Evolutionary conservation across 129 eudicot species (phyloP).

Genomic region (Helichrysum umbraculigerum): DNA sequence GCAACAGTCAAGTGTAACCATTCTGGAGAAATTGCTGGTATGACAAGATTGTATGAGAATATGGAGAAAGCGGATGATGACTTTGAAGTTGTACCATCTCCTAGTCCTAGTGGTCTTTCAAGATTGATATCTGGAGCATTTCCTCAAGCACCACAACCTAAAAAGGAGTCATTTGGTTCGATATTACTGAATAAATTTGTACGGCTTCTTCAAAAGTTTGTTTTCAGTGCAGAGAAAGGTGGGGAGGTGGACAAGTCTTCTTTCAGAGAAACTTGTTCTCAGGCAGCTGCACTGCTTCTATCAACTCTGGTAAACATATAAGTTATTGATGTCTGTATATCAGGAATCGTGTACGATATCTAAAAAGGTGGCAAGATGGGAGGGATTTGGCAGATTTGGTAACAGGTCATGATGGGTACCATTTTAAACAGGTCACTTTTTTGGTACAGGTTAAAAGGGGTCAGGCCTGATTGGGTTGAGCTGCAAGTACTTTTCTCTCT

Average conservation of each 20-base stretch:
- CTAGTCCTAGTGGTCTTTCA: slow-evolving; percentile 53
- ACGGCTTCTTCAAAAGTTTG: slow-evolving; percentile 87
- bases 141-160: slow-evolving; percentile 52
- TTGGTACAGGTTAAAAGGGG: not conserved
- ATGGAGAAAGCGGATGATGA: slow-evolving; percentile 61
- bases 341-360: slow-evolving; percentile 6
- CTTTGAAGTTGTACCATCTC: slow-evolving; percentile 36
- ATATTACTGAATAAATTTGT: slow-evolving; percentile 74
- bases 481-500: slow-evolving; percentile 1
- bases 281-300: slow-evolving; percentile 93
- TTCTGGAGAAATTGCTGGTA: slow-evolving; percentile 98
- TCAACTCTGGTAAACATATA: slow-evolving; percentile 69
- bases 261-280: slow-evolving; percentile 91
- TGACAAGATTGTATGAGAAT: slow-evolving; percentile 93
- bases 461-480: slow-evolving; percentile 3
- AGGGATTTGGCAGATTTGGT: not conserved
- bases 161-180: slow-evolving; percentile 76
- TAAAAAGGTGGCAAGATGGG: not conserved
- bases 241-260: slow-evolving; percentile 86
- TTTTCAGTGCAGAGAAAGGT: slow-evolving; percentile 82
- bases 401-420: not conserved
- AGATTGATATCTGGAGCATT: slow-evolving; percentile 60
- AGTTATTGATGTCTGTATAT: not conserved
- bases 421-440: not conserved
- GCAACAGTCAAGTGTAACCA: slow-evolving; percentile 93